Evolutionary conservation across 805 yeast species (phyloP).

Genomic region (Pichia californica): DNA sequence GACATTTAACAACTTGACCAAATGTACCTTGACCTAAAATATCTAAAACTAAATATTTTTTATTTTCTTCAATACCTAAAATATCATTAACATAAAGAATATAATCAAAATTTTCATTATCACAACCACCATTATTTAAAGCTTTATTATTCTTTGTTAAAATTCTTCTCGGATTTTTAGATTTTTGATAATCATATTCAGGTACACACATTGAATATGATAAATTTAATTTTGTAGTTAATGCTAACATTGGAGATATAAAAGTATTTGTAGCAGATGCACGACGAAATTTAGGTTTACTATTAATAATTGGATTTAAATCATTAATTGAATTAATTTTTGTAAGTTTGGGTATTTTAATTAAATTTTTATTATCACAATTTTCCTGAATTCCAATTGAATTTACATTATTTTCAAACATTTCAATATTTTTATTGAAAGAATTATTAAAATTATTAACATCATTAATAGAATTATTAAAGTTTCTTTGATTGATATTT

Average conservation of each 20-base stretch:
- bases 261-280: conserved; percentile 53
- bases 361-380: too few species aligned
- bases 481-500: too few species aligned
- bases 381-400: too few species aligned
- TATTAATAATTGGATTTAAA: conserved; percentile 52
- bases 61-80: conserved; percentile 76
- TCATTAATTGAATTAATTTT: conserved; percentile 41
- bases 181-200: conserved; percentile 69
- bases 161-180: conserved; percentile 86
- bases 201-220: conserved; percentile 86
- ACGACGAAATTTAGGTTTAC: conserved; percentile 64
- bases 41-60: conserved; percentile 84
- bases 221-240: conserved; percentile 69
- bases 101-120: conserved; percentile 85
- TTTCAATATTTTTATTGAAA: background rate
- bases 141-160: conserved; percentile 90
- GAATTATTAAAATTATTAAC: background rate
- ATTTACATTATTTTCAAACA: background rate
- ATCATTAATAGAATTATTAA: too few species aligned
- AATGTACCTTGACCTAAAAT: conserved; percentile 94
- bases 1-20: conserved; percentile 97
- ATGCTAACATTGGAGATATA: conserved; percentile 74
- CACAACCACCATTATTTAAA: conserved; percentile 70
- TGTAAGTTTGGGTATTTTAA: conserved; percentile 40
- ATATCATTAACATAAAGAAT: conserved; percentile 92